These are phyloP conservation scores for Liriodendron chinense DNA, from an alignment of 164 flowering plant genomes.

Conservation along the genomic window DNA sequence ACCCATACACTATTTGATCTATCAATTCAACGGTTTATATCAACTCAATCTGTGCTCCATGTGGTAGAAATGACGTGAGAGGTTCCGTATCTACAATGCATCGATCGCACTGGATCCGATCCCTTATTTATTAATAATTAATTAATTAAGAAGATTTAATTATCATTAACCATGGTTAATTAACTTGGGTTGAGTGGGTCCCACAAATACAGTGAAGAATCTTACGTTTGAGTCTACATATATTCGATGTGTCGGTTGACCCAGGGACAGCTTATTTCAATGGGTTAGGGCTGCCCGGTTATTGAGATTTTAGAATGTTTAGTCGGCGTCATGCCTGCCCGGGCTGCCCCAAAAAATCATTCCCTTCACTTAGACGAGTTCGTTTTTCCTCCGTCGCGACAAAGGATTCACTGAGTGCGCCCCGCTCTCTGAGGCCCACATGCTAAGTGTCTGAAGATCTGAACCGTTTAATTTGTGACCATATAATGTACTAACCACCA, in stretches of 20 bases:
- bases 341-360: conserved; percentile 6
- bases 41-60: background rate
- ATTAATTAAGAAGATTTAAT: background rate
- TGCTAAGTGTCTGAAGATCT: no score
- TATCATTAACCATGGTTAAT: background rate
- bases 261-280: conserved; percentile 7
- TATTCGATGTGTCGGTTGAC: conserved; percentile 20
- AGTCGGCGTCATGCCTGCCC: conserved; percentile 1
- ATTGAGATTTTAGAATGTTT: conserved; percentile 6
- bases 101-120: background rate
- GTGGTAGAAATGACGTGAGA: background rate
- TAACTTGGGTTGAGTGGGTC: background rate
- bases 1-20: no score
- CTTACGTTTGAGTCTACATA: conserved; percentile 10
- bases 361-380: background rate
- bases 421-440: no score
- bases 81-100: no score
- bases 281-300: conserved; percentile 6
- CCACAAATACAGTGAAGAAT: conserved; percentile 8
- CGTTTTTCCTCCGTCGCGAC: background rate
- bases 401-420: no score
- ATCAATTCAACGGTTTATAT: no score
- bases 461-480: no score
- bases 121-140: background rate
- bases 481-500: no score